Evolutionary conservation across 75 land plant species (phyloP).

Genomic region (Gnetum montanum): DNA sequence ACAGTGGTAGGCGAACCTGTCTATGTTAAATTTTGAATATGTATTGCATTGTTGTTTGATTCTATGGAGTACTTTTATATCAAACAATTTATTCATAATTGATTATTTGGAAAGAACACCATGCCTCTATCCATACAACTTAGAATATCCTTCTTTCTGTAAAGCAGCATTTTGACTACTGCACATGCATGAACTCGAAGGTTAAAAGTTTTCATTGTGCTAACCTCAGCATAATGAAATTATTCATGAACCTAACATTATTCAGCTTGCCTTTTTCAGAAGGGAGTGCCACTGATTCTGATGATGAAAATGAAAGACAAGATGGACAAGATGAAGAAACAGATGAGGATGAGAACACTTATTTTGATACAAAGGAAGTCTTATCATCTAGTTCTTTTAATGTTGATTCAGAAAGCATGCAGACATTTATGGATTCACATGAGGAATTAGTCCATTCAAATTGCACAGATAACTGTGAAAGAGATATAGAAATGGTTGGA

Average conservation of each 20-base stretch:
- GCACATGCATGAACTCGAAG: background rate
- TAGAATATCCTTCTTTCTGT: background rate
- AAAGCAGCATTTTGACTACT: background rate
- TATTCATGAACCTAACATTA: background rate
- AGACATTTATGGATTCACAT: constrained; percentile 6
- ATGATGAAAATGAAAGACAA: constrained; percentile 42
- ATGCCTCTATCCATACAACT: background rate
- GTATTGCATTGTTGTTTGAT: background rate
- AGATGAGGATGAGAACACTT: constrained; percentile 38
- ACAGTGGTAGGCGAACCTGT: constrained; percentile 53
- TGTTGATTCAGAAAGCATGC: constrained; percentile 3
- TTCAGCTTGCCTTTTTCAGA: constrained; percentile 32
- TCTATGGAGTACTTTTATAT: too few species aligned
- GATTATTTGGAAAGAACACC: too few species aligned
- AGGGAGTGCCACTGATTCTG: constrained; percentile 45
- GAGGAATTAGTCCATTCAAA: background rate
- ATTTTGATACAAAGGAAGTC: constrained; percentile 38
- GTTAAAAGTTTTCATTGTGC: background rate
- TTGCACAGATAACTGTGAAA: background rate
- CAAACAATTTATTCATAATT: too few species aligned
- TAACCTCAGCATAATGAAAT: background rate
- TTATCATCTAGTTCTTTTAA: constrained; percentile 2
- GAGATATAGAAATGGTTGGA: constrained; percentile 7
- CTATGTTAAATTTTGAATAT: background rate
- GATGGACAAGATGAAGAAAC: constrained; percentile 29